Evolutionary conservation across 2,329 filamentous ascomycete species (phyloP).

Genomic region (Onygenales sp.): DNA sequence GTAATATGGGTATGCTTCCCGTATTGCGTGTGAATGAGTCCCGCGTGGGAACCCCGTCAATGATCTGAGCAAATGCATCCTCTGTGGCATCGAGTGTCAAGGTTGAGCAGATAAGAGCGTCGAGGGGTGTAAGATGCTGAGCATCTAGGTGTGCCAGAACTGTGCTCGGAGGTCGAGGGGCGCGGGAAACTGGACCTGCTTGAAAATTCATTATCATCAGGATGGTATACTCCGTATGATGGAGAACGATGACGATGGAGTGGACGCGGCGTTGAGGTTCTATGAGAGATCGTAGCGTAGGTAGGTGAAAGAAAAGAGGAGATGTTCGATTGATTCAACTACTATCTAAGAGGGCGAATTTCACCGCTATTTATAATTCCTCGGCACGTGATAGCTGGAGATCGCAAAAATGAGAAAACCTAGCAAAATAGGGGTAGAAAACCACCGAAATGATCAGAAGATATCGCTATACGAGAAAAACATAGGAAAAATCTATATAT

Average conservation of each 20-base stretch:
- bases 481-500: no score
- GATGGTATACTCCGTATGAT: background rate
- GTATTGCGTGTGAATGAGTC: background rate
- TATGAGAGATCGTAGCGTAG: no score
- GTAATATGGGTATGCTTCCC: background rate
- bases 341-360: no score
- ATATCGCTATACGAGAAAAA: no score
- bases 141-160: background rate
- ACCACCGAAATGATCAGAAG: no score
- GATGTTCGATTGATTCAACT: no score
- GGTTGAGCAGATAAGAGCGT: background rate
- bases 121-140: background rate
- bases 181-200: background rate
- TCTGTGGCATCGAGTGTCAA: background rate
- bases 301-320: no score
- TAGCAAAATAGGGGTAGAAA: no score
- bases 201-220: background rate
- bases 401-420: no score
- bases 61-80: conserved; percentile 4
- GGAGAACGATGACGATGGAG: background rate
- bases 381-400: no score
- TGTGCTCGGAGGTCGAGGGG: background rate
- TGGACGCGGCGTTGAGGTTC: no score
- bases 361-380: no score
- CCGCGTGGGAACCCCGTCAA: conserved; percentile 2